phyloP scores from a whole-genome alignment of 768 basidiomycete species.

The Russula foetens region DNA sequence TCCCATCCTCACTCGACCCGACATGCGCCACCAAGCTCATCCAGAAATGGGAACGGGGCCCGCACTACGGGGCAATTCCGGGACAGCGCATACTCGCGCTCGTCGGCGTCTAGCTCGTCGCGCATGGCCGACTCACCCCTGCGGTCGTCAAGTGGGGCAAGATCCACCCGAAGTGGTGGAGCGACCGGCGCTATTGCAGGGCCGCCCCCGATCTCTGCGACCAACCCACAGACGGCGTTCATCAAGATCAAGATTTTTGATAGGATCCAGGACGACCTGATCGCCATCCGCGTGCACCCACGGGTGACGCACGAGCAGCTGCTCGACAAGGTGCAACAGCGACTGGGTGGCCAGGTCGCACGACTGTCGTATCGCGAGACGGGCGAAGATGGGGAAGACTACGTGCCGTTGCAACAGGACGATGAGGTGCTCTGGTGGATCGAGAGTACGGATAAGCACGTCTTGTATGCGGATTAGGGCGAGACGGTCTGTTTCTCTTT shows the following conservation, averaged over 20 bases:
- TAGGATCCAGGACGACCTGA: conserved; percentile 85
- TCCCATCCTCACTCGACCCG: conserved; percentile 1
- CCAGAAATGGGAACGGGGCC: background rate
- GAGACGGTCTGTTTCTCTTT: background rate
- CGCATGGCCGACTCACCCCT: conserved; percentile 12
- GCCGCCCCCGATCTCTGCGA: conserved; percentile 66
- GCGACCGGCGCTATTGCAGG: conserved; percentile 48
- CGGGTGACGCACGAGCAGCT: conserved; percentile 78
- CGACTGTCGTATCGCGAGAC: conserved; percentile 72
- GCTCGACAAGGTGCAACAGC: conserved; percentile 84
- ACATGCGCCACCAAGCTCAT: background rate
- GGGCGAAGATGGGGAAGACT: conserved; percentile 51
- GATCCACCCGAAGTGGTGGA: conserved; percentile 45
- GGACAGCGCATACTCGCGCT: conserved; percentile 26
- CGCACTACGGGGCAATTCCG: conserved; percentile 16
- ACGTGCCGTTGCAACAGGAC: conserved; percentile 57
- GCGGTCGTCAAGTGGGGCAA: conserved; percentile 37
- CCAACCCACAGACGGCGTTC: conserved; percentile 78
- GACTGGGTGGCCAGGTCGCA: conserved; percentile 67
- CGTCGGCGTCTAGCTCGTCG: conserved; percentile 23
- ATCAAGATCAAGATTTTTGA: conserved; percentile 99
- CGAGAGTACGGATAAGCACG: conserved; percentile 70
- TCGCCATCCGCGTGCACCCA: conserved; percentile 95
- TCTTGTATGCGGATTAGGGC: conserved; percentile 66
- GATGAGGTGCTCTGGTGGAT: conserved; percentile 65